Evolutionary conservation across 2,329 filamentous ascomycete genomes (phyloP).

Genomic region (Sarocladium kiliense): DNA sequence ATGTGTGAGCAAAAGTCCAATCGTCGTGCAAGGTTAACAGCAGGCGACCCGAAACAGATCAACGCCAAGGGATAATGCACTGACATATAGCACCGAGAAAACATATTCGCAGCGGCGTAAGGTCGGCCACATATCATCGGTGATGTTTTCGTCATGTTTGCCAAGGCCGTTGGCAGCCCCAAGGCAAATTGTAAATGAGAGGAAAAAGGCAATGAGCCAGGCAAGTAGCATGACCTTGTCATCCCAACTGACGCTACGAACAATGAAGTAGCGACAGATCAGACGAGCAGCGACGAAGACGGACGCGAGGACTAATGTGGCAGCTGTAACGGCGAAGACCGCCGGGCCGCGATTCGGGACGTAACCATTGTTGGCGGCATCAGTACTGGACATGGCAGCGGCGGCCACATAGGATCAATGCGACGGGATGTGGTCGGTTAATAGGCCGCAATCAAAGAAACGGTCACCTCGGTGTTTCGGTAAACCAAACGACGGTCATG

Average conservation of each 20-base stretch:
- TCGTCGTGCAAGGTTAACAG: no score
- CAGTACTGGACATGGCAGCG: not conserved
- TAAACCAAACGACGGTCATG: not conserved
- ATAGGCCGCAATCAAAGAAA: no score
- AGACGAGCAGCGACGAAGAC: slow-evolving; percentile 72
- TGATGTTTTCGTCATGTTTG: slow-evolving; percentile 59
- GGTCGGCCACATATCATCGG: slow-evolving; percentile 36
- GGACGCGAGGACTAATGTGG: slow-evolving; percentile 64
- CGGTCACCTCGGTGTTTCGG: not conserved
- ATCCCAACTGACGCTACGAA: slow-evolving; percentile 67
- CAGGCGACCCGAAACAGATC: no score
- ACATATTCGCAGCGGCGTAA: slow-evolving; percentile 59
- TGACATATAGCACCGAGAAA: slow-evolving; percentile 58
- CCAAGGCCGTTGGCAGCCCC: slow-evolving; percentile 62
- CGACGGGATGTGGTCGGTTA: not conserved
- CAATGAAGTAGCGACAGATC: slow-evolving; percentile 66
- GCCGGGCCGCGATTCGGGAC: slow-evolving; percentile 49
- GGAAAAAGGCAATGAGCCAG: slow-evolving; percentile 66
- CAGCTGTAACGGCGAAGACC: slow-evolving; percentile 66
- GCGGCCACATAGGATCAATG: not conserved
- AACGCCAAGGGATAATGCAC: slow-evolving; percentile 16
- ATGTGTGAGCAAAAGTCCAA: slow-evolving; percentile 10
- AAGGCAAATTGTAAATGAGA: slow-evolving; percentile 62
- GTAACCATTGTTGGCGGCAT: not conserved
- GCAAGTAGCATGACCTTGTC: slow-evolving; percentile 78